Conservation (phyloP, 306 rosid species). For the Lathyrus tuberosus region DNA sequence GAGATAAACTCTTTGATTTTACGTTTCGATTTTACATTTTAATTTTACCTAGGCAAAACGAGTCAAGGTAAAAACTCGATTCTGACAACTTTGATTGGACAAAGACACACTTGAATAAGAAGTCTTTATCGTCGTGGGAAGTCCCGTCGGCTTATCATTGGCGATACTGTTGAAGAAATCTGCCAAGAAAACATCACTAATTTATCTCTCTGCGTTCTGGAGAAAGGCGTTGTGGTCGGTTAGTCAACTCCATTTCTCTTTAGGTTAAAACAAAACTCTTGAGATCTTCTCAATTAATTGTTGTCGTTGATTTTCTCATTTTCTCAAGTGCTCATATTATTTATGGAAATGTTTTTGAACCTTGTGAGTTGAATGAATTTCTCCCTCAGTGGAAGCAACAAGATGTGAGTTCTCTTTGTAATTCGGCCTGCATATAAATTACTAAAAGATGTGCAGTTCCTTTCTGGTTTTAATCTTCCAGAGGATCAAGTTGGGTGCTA, state of each 20-base stretch:
- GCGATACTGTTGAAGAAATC: slow-evolving; percentile 77
- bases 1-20: no score
- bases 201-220: slow-evolving; percentile 84
- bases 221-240: slow-evolving; percentile 94
- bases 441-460: slow-evolving; percentile 53
- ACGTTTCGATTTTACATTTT: no score
- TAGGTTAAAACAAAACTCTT: neutral
- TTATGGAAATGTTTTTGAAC: slow-evolving; percentile 92
- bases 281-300: no score
- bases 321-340: slow-evolving; percentile 80
- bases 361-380: slow-evolving; percentile 85
- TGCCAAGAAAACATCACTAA: slow-evolving; percentile 62
- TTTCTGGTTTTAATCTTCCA: slow-evolving; percentile 84
- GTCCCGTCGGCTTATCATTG: slow-evolving; percentile 91
- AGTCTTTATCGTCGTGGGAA: slow-evolving; percentile 86
- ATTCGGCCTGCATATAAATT: neutral
- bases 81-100: no score
- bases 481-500: slow-evolving; percentile 69
- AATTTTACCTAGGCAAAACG: no score
- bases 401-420: slow-evolving; percentile 53
- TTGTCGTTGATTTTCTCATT: neutral
- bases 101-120: slow-evolving; percentile 79
- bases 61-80: no score
- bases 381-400: slow-evolving; percentile 82
- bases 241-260: slow-evolving; percentile 32